Percentiles rank a stretch among this genome's conserved stretches.
Conservation (phyloP, 305 asterid genomes). For the Fraxinus sp. region DNA sequence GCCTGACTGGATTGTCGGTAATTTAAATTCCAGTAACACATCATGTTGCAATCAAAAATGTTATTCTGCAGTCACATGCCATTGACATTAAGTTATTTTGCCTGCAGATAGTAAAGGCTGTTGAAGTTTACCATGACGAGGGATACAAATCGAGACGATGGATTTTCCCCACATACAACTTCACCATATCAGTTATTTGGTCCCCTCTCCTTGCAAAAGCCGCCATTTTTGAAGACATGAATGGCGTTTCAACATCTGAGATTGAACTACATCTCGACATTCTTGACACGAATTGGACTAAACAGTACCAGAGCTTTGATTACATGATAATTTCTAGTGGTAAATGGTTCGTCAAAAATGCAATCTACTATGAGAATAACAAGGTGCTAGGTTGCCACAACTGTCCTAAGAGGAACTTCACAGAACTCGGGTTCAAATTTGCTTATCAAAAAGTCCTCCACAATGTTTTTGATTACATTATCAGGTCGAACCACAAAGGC, state of each 20-base stretch:
- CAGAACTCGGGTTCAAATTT: constrained; percentile 54
- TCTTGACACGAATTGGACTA: constrained; percentile 69
- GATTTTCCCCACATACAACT: constrained; percentile 69
- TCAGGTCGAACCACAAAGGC: constrained; percentile 55
- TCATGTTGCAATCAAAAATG: neutral
- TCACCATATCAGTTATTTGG: constrained; percentile 69
- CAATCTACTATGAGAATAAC: constrained; percentile 60
- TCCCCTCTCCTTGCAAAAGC: constrained; percentile 84
- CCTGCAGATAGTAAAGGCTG: constrained; percentile 57
- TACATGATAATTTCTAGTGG: constrained; percentile 67
- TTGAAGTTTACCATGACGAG: constrained; percentile 62
- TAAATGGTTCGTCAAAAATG: constrained; percentile 62
- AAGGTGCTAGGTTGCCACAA: constrained; percentile 62
- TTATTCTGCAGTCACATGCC: neutral
- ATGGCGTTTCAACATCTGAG: constrained; percentile 58
- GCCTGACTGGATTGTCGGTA: neutral
- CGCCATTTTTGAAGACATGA: constrained; percentile 49
- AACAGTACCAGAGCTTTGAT: constrained; percentile 43
- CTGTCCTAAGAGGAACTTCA: constrained; percentile 60
- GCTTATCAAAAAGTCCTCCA: constrained; percentile 56
- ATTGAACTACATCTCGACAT: constrained; percentile 66
- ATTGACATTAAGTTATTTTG: neutral
- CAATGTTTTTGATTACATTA: constrained; percentile 44
- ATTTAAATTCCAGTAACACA: neutral
- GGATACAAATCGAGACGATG: constrained; percentile 51